Base-by-base conservation (phyloP, 2,329 filamentous ascomycete genomes). In the Clonostachys solani region DNA sequence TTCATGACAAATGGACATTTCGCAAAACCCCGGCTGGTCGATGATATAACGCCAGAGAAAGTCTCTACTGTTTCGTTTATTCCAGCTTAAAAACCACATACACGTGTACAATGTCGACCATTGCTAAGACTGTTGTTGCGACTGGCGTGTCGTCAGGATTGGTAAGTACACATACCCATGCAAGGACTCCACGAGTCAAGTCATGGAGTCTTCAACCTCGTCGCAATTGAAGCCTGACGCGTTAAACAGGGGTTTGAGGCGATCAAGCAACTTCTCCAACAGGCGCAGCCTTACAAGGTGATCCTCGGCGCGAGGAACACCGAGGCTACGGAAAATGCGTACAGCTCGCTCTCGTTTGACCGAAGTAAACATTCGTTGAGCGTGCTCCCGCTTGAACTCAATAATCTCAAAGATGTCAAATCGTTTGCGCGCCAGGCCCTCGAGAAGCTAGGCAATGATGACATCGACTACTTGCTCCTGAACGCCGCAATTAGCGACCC, bases 221-320 rank as follows among this genome's bases (percentile, higher is more conserved):
- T 29, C 23, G 4, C 8, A 9, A 29, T 10, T 29, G 9, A 29
- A 10, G 3, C 23, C 23, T 29, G 42, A 43, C 47, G 16, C 29
- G 16, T 42, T 23, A 16, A 8, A 12, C 44, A 79, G 75, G 75
- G 76, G 10, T 73, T 80, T 46, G 75, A 80, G 54, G 66, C 68
- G 15, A 61, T 78, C 45, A 76, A 75, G 53, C 73, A 78, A 53
- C 68, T 79, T 29, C 67, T 78, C 9, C 53, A 60, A 13, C 65
- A 73, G 42, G 48, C 63, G 0, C 68, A 75, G 52, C 64, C 74
- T 0, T 75, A 77, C 58, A 68, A 57, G 15, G 60, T 78, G 52
- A 71, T 80, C 41, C 63, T 79, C 8, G 76, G 75, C 9, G 75
- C 71, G 3, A 64, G 76, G n/a, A 70, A 77, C 56, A 63, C 64